These are phyloP conservation scores for Fusarium transvaalense DNA, from an alignment of 2,329 filamentous ascomycete genomes.

Conservation along the genomic window DNA sequence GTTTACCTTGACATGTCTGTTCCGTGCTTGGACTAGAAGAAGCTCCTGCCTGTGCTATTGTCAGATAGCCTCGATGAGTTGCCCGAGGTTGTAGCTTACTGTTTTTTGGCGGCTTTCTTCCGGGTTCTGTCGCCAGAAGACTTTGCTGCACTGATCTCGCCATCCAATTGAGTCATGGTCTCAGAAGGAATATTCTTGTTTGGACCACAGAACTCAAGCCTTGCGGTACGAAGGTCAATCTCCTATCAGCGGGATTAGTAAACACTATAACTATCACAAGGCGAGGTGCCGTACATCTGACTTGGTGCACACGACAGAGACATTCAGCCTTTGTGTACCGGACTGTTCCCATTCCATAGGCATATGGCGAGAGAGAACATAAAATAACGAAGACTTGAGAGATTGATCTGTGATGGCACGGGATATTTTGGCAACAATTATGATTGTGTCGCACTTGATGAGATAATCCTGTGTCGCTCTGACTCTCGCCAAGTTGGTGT, in stretches of 20 bases:
- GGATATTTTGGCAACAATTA: constrained; percentile 53
- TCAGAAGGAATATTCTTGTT: constrained; percentile 37
- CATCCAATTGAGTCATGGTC: constrained; percentile 45
- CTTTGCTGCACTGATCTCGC: constrained; percentile 47
- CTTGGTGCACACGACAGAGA: constrained; percentile 53
- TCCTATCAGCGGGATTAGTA: constrained; percentile 42
- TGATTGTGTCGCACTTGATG: constrained; percentile 52
- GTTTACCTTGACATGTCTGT: constrained; percentile 47
- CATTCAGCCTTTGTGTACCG: constrained; percentile 43
- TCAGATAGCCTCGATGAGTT: background rate
- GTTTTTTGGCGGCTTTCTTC: constrained; percentile 47
- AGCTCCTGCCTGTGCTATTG: constrained; percentile 41
- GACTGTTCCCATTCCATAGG: constrained; percentile 49
- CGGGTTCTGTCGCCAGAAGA: constrained; percentile 25
- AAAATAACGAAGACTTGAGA: constrained; percentile 50
- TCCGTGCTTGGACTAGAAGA: constrained; percentile 50
- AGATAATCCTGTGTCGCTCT: constrained; percentile 53
- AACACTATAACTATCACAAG: background rate
- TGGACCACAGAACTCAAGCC: constrained; percentile 46
- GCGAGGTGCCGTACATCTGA: constrained; percentile 43
- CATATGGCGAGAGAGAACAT: constrained; percentile 47
- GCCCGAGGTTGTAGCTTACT: constrained; percentile 9
- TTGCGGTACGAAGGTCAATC: constrained; percentile 47
- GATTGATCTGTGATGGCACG: constrained; percentile 52
- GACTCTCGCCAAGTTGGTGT: constrained; percentile 54